Percentiles rank a stretch among this genome's conserved stretches.
Conservation (phyloP, 75 land plant species). For the Pinus taeda region DNA sequence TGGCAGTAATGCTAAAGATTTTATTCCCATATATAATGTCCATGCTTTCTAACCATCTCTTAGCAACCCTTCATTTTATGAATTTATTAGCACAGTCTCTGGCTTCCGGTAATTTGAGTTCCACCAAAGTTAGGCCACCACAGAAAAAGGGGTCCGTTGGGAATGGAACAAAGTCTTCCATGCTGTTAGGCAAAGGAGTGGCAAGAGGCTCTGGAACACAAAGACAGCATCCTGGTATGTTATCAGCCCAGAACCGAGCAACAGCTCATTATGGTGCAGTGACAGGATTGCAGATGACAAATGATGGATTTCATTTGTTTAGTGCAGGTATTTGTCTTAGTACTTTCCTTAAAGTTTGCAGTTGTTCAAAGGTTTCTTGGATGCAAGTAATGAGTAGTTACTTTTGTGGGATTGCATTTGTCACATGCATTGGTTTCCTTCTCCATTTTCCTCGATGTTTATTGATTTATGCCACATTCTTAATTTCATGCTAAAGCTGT, state of each 20-base stretch:
- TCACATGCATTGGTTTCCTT: not conserved
- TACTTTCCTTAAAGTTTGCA: not conserved
- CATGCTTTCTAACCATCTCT: not conserved
- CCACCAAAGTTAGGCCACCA: conserved; percentile 14
- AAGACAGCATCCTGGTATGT: conserved; percentile 85
- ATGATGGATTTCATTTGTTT: conserved; percentile 81
- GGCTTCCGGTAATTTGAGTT: conserved; percentile 23
- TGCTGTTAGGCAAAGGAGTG: conserved; percentile 10
- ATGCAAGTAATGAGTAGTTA: not conserved
- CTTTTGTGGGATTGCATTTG: not conserved
- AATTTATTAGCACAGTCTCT: conserved; percentile 27
- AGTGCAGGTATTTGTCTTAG: conserved; percentile 74
- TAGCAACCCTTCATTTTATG: conserved; percentile 9
- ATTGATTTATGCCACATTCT: not conserved
- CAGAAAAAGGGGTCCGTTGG: conserved; percentile 36
- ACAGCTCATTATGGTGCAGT: conserved; percentile 96
- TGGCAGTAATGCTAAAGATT: not conserved
- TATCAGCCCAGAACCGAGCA: conserved; percentile 58
- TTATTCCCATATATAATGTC: not conserved
- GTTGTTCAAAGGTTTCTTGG: not conserved
- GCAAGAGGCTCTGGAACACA: conserved; percentile 34
- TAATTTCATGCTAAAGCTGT: conserved; percentile 3
- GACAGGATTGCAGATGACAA: conserved; percentile 70
- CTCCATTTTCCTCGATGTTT: not conserved
- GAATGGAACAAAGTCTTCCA: conserved; percentile 21